Base-by-base conservation (phyloP, 1,284 basidiomycete species). In the Sporisorium graminicola region DNA sequence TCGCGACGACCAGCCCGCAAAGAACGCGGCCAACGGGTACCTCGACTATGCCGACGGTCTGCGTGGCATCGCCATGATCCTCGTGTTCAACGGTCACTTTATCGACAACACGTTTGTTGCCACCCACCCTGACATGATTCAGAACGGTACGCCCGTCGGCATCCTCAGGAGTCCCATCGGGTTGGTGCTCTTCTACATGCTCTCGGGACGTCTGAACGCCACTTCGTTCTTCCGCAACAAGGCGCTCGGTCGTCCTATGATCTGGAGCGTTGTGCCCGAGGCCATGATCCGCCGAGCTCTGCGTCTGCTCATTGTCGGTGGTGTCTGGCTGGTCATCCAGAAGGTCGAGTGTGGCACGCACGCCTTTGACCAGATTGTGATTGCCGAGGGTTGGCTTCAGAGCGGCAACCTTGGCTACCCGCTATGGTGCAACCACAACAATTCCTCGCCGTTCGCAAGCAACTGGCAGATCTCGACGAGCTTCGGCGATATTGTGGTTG, bases 1-100 rank as follows among this genome's bases (percentile, higher is more conserved):
- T 4, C 58, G 51, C 20, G 67, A 63, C 4, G 67, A 70, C 22
- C 35, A 49, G 22, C 73, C 73, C 13, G 63, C 64, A 50, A 76
- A 76, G 56, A 68, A 24, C 1, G 54, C 58, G 2, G 68, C 65
- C 27, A 67, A 61, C 43, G 68, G 68, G 10, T 75, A 75, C 54
- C 80, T 87, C 65, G 86, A 84, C 64, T 87, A 86, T 81, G 86
- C 86, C 53, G 86, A 87, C 52, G 86, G 86, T 58, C 77, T 87
- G 5, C 83, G 86, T 52, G 86, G 86, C 47, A 72, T 86, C 52
- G 86, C 86, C 33, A 85, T 85, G 50, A 65, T 87, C 62, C 74
- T 87, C 76, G 86, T 86, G 2, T 76, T 76, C 65, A 86, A 86
- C 58, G 86, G 86, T 59, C 86, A 86, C 74, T 87, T 85, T 59